Evolutionary conservation across 192 early-diverging fungal genomes (phyloP).

Genomic region (Backusella macrospora): DNA sequence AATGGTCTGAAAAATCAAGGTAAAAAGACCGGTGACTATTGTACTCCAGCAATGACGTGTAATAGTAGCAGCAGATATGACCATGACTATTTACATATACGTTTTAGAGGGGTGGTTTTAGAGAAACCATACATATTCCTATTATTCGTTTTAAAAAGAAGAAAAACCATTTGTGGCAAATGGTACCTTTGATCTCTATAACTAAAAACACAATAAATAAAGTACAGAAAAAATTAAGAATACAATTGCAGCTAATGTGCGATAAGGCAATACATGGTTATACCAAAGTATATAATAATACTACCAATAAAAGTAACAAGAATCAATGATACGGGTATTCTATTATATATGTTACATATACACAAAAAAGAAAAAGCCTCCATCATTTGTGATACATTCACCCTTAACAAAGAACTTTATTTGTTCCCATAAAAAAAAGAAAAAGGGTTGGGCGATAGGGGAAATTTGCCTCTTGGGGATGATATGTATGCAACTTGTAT

Average conservation of each 20-base stretch:
- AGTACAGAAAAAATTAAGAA: constrained; percentile 46
- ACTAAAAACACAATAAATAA: constrained; percentile 45
- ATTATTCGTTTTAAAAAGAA: too few species aligned
- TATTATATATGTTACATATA: constrained; percentile 2
- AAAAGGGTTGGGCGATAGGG: not conserved
- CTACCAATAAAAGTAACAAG: constrained; percentile 42
- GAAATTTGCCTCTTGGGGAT: not conserved
- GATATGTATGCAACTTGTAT: constrained; percentile 19
- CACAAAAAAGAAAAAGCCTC: too few species aligned
- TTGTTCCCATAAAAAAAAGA: too few species aligned
- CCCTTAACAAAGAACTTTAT: too few species aligned
- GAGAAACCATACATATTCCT: too few species aligned
- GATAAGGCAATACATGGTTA: constrained; percentile 48
- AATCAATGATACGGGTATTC: constrained; percentile 40
- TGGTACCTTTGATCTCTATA: constrained; percentile 50
- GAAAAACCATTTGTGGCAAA: constrained; percentile 42
- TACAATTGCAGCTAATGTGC: constrained; percentile 43
- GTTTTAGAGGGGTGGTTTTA: too few species aligned
- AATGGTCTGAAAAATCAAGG: constrained; percentile 67
- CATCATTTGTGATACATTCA: too few species aligned
- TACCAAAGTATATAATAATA: constrained; percentile 47
- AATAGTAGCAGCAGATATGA: constrained; percentile 79
- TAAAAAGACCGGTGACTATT: constrained; percentile 71
- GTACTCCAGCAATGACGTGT: constrained; percentile 80
- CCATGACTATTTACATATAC: constrained; percentile 47